Evolutionary conservation across 2,329 filamentous ascomycete species (phyloP).

Genomic region (Metarhizium rileyi): DNA sequence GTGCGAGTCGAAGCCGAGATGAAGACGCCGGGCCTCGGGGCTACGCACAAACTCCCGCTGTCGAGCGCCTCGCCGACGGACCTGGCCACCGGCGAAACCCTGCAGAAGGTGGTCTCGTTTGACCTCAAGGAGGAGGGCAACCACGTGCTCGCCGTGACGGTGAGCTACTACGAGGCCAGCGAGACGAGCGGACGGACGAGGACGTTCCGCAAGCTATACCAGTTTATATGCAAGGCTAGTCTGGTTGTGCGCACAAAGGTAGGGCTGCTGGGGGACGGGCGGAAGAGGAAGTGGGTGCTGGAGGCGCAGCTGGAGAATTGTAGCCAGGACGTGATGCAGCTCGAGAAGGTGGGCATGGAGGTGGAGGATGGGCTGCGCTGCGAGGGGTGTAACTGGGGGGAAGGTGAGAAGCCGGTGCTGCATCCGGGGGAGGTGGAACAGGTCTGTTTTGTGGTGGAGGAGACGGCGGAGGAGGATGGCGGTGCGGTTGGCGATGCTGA

Average conservation of each 20-base stretch:
- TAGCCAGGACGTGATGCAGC: slow-evolving; percentile 69
- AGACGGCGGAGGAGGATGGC: slow-evolving; percentile 27
- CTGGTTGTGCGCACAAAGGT: slow-evolving; percentile 87
- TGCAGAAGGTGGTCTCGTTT: slow-evolving; percentile 76
- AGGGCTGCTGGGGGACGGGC: slow-evolving; percentile 42
- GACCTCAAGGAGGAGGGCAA: slow-evolving; percentile 90
- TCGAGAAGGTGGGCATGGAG: slow-evolving; percentile 56
- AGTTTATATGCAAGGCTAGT: slow-evolving; percentile 87
- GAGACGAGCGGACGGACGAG: slow-evolving; percentile 60
- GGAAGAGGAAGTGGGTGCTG: slow-evolving; percentile 54
- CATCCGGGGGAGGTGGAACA: slow-evolving; percentile 56
- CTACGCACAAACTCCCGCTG: slow-evolving; percentile 58
- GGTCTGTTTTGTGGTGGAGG: slow-evolving; percentile 50
- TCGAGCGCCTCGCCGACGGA: slow-evolving; percentile 24
- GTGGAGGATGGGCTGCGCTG: slow-evolving; percentile 40
- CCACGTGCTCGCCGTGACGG: slow-evolving; percentile 85
- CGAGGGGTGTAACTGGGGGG: slow-evolving; percentile 48
- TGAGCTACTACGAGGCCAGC: slow-evolving; percentile 87
- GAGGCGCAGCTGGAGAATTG: slow-evolving; percentile 96
- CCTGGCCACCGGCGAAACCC: slow-evolving; percentile 52
- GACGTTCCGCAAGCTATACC: slow-evolving; percentile 91
- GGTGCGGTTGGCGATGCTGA: slow-evolving; percentile 34
- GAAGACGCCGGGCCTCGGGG: slow-evolving; percentile 64
- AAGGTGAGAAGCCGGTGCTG: slow-evolving; percentile 41
- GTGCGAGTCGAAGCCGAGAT: slow-evolving; percentile 85